Conservation (phyloP, 768 basidiomycete genomes). For the Boletus eberwhitei region DNA sequence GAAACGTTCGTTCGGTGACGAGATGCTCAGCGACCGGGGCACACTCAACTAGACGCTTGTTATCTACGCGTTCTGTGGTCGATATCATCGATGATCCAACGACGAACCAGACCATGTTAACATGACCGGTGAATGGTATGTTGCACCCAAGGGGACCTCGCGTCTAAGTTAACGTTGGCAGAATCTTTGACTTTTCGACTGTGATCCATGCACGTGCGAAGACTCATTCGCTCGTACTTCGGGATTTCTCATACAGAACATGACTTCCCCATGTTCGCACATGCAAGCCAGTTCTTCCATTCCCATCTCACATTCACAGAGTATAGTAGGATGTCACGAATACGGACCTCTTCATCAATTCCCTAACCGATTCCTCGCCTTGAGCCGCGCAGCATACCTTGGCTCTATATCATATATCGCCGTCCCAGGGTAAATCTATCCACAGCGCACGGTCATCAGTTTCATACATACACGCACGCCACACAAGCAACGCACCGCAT, state of each 20-base stretch:
- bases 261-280: no score
- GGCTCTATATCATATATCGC: conserved; percentile 13
- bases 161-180: no score
- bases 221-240: not conserved
- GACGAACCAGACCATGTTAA: not conserved
- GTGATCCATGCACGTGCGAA: not conserved
- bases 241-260: no score
- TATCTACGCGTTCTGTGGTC: not conserved
- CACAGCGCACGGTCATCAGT: not conserved
- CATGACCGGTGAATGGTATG: not conserved
- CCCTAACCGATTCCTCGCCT: not conserved
- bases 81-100: no score
- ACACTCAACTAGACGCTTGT: not conserved
- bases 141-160: not conserved
- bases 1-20: conserved; percentile 5
- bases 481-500: no score
- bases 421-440: conserved; percentile 11
- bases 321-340: no score
- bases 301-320: no score
- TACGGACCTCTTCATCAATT: no score
- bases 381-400: conserved; percentile 3
- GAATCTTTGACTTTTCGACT: no score
- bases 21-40: not conserved
- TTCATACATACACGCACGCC: no score
- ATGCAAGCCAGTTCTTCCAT: no score